phyloP scores from a whole-genome alignment of 345 rosid genomes.

The Pugionium cornutum region DNA sequence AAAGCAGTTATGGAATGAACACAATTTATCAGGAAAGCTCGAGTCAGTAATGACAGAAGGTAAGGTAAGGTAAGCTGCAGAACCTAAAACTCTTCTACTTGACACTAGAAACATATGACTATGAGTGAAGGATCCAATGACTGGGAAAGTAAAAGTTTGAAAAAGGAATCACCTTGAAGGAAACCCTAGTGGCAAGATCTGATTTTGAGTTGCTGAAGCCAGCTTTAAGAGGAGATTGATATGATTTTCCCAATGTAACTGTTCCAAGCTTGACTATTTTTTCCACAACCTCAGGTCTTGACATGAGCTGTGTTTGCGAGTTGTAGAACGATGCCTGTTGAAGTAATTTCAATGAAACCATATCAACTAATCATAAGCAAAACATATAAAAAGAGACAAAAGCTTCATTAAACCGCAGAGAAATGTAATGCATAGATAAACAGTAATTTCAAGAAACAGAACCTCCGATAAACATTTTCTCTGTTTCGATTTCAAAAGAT shows the following conservation, averaged over 20 bases:
- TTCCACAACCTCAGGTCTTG: constrained; percentile 58
- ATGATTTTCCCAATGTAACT: constrained; percentile 58
- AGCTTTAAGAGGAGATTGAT: constrained; percentile 45
- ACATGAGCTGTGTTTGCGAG: constrained; percentile 53
- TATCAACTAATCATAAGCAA: background rate
- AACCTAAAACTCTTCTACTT: background rate
- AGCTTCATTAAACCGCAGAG: background rate
- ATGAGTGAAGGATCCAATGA: constrained; percentile 7
- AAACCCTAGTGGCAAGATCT: constrained; percentile 70
- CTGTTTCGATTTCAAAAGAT: background rate
- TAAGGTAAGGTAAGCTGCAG: background rate
- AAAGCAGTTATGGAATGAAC: background rate
- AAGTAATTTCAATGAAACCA: background rate
- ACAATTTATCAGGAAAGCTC: background rate
- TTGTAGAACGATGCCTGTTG: constrained; percentile 70
- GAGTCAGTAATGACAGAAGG: constrained; percentile 1
- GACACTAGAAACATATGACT: background rate
- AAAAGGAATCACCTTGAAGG: constrained; percentile 65
- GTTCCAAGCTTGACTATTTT: constrained; percentile 58
- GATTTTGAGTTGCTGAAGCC: constrained; percentile 58
- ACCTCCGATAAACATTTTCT: background rate
- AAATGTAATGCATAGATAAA: background rate
- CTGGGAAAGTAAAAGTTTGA: constrained; percentile 4
- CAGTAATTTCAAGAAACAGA: background rate
- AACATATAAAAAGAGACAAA: background rate